phyloP scores from a whole-genome alignment of 2,329 filamentous ascomycete genomes.

The Alternaria sp. region DNA sequence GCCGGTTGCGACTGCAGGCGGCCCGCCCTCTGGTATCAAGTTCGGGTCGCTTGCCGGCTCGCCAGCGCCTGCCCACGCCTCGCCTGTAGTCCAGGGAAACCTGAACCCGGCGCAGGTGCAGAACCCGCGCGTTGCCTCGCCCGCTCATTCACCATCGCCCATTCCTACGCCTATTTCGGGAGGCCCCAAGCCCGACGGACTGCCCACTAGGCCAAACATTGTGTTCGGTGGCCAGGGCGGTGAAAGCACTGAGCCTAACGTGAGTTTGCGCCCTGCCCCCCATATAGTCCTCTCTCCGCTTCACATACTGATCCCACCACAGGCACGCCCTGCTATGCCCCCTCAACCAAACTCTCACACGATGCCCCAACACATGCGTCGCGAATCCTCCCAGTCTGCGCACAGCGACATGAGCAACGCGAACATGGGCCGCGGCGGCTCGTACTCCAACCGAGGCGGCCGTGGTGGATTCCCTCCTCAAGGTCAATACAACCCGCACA shows the following conservation, averaged over 20 bases:
- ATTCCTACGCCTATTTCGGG: conserved; percentile 91
- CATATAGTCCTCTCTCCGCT: background rate
- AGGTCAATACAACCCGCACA: conserved; percentile 56
- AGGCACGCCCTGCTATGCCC: conserved; percentile 72
- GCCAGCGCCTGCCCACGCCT: conserved; percentile 69
- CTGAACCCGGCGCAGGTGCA: conserved; percentile 58
- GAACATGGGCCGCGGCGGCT: conserved; percentile 52
- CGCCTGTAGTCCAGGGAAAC: conserved; percentile 67
- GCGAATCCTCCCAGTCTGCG: conserved; percentile 83
- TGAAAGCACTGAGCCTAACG: conserved; percentile 71
- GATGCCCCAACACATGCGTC: conserved; percentile 76
- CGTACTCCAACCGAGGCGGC: conserved; percentile 50
- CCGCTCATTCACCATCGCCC: conserved; percentile 86
- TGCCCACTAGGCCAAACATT: conserved; percentile 73
- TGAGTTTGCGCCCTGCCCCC: conserved; percentile 58
- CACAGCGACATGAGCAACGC: conserved; percentile 75
- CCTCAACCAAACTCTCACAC: conserved; percentile 47
- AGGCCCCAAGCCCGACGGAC: conserved; percentile 77
- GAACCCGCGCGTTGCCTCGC: conserved; percentile 79
- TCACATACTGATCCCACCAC: conserved; percentile 41
- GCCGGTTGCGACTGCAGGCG: conserved; percentile 55
- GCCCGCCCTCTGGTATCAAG: conserved; percentile 67
- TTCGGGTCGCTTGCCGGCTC: conserved; percentile 76
- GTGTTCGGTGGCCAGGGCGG: conserved; percentile 82
- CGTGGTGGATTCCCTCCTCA: conserved; percentile 57